Base-by-base conservation (phyloP, 2,329 filamentous ascomycete species). In the Alternaria panax region DNA sequence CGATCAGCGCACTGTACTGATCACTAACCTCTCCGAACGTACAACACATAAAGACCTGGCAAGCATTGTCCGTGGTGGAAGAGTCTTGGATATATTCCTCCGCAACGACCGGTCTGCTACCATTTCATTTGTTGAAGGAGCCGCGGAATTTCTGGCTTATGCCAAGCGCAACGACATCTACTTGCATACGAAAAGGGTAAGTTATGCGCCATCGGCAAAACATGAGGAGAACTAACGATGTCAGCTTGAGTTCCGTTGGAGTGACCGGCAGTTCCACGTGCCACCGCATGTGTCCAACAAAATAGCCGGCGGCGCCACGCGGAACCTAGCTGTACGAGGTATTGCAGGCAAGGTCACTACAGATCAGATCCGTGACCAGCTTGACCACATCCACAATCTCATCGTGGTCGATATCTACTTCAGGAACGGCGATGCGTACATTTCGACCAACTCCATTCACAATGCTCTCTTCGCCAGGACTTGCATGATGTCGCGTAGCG, bases 371-470 rank as follows among this genome's bases (percentile, higher is more conserved):
- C 87, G 90, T 11, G 84, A 88, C 5, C 90, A 96, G 68, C 83
- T 95, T 36, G 89, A 93, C 24, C 92, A 96, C 73, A 94, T 96
- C 60, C 88, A 94, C 80, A 91, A 92, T 62, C 83, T 96, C 1
- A 81, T 89, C 22, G 85, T 96, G 11, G 82, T 95, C 69, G 85
- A 85, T 42, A 79, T 95, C 43, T 63, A 65, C 51, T 89, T 91
- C 74, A 76, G 79, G 3, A 80, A 83, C 18, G 82, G 83, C 4
- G 86, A 88, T 74, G 90, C 86, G 59, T 86, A 86, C 74, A 87
- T 96, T 64, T 88, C 86, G 55, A 92, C 89, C 7, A 96, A 93
- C 75, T 92, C 91, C 0, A 84, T 96, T 9, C 85, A 90, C 70
- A 89, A 90, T 62, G 90, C 92, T 11, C 84, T 92, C 52, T 92